Evolutionary conservation across 164 flowering plant genomes (phyloP), one percentile per base, ranked within the genome.

Genomic region (Macadamia integrifolia): DNA sequence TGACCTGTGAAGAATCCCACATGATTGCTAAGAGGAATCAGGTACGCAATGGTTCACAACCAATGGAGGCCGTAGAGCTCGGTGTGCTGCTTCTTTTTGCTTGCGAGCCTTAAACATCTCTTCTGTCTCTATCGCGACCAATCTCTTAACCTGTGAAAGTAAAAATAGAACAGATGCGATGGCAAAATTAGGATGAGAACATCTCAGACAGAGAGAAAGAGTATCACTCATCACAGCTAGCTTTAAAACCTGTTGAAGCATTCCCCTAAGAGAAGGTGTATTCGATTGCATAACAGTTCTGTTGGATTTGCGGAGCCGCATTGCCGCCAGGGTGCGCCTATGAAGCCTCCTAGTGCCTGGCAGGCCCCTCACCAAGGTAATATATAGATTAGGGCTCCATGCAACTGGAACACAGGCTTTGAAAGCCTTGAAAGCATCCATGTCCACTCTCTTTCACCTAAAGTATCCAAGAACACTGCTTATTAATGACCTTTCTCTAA

Each of bases 181-280:
- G 30, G 44, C 17, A 59, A 57, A 2, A 57, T 15, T 9, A 32
- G 56, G 50, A 46, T 46, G 50, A 53, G 17, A 66, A 10, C 61
- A 66, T 28, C 32, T 40, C 14, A 43, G 62, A 50, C 30, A 50
- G 1, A 50, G 23, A 58, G 6, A 42, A 57, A 29, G 30, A 11
- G 23, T 30, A 55, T 12, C 5, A 7, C 9, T 67, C 17, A 50
- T 53, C 1, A 13, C 9, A 56, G 58, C 48, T 14, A 28, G 29
- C 15, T 46, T 8, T 43, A 10, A n/a, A 56, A 93, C 98, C 89
- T 94, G 98, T 65, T 92, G 89, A 42, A 92, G 69, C 98, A 92
- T 92, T 76, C 99, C 99, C 58, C 99, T 72, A 11, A 89, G 84
- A 13, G 92, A 86, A 46, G 99, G 97, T 7, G 97, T 90, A 76